phyloP scores from a whole-genome alignment of 1,284 basidiomycete genomes.

The Sporisorium scitamineum region DNA sequence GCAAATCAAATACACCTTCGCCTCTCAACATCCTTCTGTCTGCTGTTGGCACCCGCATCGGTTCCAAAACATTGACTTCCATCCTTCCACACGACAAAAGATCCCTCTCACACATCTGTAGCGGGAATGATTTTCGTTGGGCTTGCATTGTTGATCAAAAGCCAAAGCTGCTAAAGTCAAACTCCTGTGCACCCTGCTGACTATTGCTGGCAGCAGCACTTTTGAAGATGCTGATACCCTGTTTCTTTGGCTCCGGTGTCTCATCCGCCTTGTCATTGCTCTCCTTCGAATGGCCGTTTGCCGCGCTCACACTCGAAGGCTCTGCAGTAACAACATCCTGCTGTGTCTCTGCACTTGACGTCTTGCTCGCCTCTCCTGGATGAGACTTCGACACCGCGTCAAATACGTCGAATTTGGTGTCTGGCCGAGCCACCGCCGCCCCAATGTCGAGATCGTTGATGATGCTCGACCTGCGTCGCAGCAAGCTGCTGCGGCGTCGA shows the following conservation, averaged over 20 bases:
- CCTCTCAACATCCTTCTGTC: background rate
- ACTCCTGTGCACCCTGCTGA: constrained; percentile 59
- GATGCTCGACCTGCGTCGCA: constrained; percentile 48
- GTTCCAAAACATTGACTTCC: background rate
- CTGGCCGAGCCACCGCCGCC: background rate
- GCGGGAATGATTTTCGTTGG: background rate
- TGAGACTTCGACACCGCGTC: background rate
- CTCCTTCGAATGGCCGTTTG: background rate
- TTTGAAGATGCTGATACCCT: constrained; percentile 53
- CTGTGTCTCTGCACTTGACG: constrained; percentile 13
- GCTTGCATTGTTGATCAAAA: constrained; percentile 25
- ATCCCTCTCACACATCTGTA: background rate
- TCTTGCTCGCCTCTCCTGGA: background rate
- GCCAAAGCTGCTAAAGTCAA: constrained; percentile 57
- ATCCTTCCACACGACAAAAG: background rate
- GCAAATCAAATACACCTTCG: constrained; percentile 19
- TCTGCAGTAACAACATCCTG: constrained; percentile 3
- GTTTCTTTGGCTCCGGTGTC: constrained; percentile 28
- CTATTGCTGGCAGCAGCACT: constrained; percentile 46
- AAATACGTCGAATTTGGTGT: background rate
- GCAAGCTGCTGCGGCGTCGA: constrained; percentile 43
- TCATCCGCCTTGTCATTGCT: background rate
- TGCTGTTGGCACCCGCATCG: background rate
- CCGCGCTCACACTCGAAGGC: background rate
- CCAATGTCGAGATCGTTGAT: constrained; percentile 56